Evolutionary conservation across 148 eudicot species (phyloP).

Genomic region (Rhododendron ferrugineum): DNA sequence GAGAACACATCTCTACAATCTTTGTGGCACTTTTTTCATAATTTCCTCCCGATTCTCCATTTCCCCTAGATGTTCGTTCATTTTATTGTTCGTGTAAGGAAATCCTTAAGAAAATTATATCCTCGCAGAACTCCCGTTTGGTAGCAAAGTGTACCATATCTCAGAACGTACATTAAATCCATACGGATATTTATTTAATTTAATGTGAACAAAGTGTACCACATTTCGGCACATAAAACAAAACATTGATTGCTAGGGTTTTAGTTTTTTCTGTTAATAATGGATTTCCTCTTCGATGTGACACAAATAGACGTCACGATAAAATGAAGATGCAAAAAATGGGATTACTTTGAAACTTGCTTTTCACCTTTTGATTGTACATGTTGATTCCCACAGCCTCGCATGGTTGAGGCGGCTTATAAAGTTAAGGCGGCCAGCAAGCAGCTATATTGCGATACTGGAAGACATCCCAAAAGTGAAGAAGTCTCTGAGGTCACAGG

Average conservation of each 20-base stretch:
- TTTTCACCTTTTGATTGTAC: conserved; percentile 2
- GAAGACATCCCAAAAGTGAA: conserved; percentile 65
- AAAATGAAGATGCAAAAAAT: background rate
- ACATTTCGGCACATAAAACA: background rate
- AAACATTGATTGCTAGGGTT: background rate
- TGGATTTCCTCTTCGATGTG: background rate
- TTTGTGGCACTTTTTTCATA: background rate
- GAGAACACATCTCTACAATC: background rate
- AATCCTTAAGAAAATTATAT: background rate
- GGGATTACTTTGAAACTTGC: background rate
- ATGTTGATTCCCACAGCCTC: conserved; percentile 40
- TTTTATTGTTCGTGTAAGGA: background rate
- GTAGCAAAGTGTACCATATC: background rate
- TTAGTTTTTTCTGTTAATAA: background rate
- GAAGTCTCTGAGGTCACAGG: conserved; percentile 92
- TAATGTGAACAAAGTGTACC: background rate
- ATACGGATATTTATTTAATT: background rate
- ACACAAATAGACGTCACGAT: background rate
- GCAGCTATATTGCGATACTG: conserved; percentile 56
- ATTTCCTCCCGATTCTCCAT: background rate
- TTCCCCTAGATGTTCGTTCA: background rate
- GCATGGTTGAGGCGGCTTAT: conserved; percentile 76
- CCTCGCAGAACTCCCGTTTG: background rate
- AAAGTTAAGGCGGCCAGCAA: conserved; percentile 77
- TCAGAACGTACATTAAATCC: background rate